Evolutionary conservation across 768 basidiomycete species (phyloP), one percentile per base, ranked within the genome.

Genomic region (Austroboletus eburneus): DNA sequence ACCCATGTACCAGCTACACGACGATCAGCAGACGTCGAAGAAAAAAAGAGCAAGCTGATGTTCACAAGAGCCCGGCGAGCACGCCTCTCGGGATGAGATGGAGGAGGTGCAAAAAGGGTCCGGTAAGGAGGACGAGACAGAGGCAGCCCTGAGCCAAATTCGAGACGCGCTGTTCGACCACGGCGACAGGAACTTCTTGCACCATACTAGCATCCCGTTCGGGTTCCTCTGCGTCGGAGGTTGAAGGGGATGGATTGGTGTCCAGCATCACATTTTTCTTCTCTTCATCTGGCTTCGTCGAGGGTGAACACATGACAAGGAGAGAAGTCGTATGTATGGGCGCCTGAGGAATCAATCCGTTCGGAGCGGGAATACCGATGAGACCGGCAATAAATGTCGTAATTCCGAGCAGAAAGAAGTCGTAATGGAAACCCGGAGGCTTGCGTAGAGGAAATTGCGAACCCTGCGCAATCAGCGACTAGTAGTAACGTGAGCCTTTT

Each of bases 401-500:
- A 39, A 93, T 69, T 2, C 94, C 94, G 10, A 97, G 78, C 9
- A 96, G 71, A 73, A 94, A 93, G 64, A 94, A 93, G 58, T 94
- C 91, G 51, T 79, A 85, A 56, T 90, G 87, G 51, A 89, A 89
- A 1, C 86, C 86, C 0, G 92, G 85, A 4, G 92, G 92, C 55
- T 95, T 95, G n/a, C 80, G 77, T 7, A 97, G 73, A 1, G 94
- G 91, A 56, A 91, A 96, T 43, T 85, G 81, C 1, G 88, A 81
- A 2, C 89, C 85, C 67, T 96, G 93, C 0, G 93, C 91, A 72
- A 96, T 96, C 27, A 97, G 64, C 0, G 89, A 91, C 91, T 92
- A 52, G 17, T 43, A 43, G 32, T 18, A 22, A 16, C 5, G 27
- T 48, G 16, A 48, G 39, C 9, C 6, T 27, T n/a, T 9, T 18